These are phyloP conservation scores for Xylariomycetidae sp. DNA, from an alignment of 2,329 filamentous ascomycete genomes.

Conservation along the genomic window DNA sequence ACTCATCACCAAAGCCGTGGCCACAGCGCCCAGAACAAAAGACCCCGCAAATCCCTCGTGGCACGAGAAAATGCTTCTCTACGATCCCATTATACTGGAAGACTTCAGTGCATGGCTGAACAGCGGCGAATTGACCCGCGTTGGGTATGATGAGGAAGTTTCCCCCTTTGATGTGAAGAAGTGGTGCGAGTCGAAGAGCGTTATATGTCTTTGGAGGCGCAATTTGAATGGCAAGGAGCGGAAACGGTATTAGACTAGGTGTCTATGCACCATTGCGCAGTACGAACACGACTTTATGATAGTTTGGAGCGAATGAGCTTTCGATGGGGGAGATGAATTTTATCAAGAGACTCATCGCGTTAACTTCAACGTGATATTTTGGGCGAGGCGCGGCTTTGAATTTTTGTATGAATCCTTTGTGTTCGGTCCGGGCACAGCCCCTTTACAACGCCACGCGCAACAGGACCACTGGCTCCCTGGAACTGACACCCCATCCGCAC, in stretches of 20 bases:
- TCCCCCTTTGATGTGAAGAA: conserved; percentile 65
- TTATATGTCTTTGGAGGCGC: conserved; percentile 75
- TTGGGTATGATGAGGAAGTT: conserved; percentile 63
- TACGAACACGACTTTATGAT: too few species aligned
- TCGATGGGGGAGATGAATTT: too few species aligned
- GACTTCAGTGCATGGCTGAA: conserved; percentile 84
- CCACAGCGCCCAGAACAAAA: conserved; percentile 41
- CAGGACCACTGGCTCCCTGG: too few species aligned
- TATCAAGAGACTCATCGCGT: too few species aligned
- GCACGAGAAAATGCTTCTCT: conserved; percentile 91
- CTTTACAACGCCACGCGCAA: too few species aligned
- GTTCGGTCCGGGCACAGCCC: too few species aligned
- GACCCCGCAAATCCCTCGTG: conserved; percentile 60
- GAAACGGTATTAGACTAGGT: conserved; percentile 43
- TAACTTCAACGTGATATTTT: too few species aligned
- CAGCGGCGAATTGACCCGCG: conserved; percentile 56
- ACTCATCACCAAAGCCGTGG: conserved; percentile 53
- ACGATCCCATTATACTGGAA: conserved; percentile 85
- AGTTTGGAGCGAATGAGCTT: too few species aligned
- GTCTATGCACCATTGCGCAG: too few species aligned
- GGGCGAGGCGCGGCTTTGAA: too few species aligned
- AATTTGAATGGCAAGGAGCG: conserved; percentile 48
- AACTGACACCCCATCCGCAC: too few species aligned
- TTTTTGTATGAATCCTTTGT: too few species aligned
- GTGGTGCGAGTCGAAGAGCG: conserved; percentile 84